Conservation (phyloP, 2,329 filamentous ascomycete species). For the Aspergillus carbonarius region DNA sequence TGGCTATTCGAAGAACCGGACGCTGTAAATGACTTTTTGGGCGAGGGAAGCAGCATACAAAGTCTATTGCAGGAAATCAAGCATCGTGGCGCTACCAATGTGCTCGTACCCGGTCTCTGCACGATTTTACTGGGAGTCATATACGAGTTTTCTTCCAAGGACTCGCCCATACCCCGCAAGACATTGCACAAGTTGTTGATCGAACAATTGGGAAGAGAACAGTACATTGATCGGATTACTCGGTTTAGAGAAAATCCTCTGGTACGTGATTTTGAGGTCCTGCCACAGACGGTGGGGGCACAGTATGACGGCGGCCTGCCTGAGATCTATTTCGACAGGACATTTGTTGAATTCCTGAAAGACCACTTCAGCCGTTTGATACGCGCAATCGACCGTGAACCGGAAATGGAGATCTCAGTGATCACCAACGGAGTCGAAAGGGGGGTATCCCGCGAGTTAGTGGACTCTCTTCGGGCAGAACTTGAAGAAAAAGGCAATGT, state of each 20-base stretch:
- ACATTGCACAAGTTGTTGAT: slow-evolving; percentile 77
- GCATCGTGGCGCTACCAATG: slow-evolving; percentile 59
- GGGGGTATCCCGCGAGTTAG: slow-evolving; percentile 88
- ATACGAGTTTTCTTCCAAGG: slow-evolving; percentile 97
- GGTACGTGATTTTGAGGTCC: slow-evolving; percentile 86
- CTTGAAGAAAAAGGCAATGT: slow-evolving; percentile 69
- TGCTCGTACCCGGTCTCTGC: slow-evolving; percentile 76
- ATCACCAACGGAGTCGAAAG: slow-evolving; percentile 77
- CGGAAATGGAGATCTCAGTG: slow-evolving; percentile 80
- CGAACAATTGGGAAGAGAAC: slow-evolving; percentile 76
- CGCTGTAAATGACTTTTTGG: slow-evolving; percentile 88
- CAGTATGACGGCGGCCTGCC: slow-evolving; percentile 59
- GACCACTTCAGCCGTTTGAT: slow-evolving; percentile 88
- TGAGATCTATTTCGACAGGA: slow-evolving; percentile 79
- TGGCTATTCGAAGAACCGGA: slow-evolving; percentile 93
- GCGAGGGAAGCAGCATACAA: slow-evolving; percentile 89
- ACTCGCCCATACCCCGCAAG: slow-evolving; percentile 81
- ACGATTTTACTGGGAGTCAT: slow-evolving; percentile 81
- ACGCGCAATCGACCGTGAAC: slow-evolving; percentile 85
- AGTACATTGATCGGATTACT: slow-evolving; percentile 78
- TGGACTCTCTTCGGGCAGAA: slow-evolving; percentile 79
- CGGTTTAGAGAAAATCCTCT: slow-evolving; percentile 74
- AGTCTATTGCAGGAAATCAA: slow-evolving; percentile 75
- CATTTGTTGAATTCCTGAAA: slow-evolving; percentile 91
- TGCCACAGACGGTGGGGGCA: slow-evolving; percentile 65